Conservation (phyloP, 2,329 filamentous ascomycete genomes). For the Orbilia ellipsospora region DNA sequence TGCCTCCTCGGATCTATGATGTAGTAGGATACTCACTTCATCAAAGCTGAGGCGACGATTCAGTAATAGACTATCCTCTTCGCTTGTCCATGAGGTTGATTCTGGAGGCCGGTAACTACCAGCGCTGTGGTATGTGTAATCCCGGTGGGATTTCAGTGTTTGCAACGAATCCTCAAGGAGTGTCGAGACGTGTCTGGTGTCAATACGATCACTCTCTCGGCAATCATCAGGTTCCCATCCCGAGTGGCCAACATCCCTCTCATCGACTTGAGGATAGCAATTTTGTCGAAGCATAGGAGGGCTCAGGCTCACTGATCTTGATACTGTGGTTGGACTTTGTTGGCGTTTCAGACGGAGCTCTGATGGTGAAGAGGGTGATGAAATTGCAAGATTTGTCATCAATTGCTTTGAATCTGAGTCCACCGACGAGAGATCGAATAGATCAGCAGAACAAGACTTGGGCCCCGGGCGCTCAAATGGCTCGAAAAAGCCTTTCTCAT, state of each 20-base stretch:
- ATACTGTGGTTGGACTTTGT: slow-evolving; percentile 18
- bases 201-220: slow-evolving; percentile 28
- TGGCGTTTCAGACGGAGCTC: slow-evolving; percentile 27
- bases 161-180: slow-evolving; percentile 24
- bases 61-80: slow-evolving; percentile 58
- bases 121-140: slow-evolving; percentile 11
- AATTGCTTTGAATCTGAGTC: slow-evolving; percentile 27
- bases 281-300: slow-evolving; percentile 28
- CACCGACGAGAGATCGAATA: slow-evolving; percentile 35
- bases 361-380: slow-evolving; percentile 43
- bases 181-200: slow-evolving; percentile 13
- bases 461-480: slow-evolving; percentile 19
- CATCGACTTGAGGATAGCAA: slow-evolving; percentile 10
- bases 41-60: slow-evolving; percentile 59
- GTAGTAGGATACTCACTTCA: slow-evolving; percentile 59
- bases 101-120: slow-evolving; percentile 21
- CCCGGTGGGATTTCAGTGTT: slow-evolving; percentile 14
- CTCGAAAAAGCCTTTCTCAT: slow-evolving; percentile 25
- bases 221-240: slow-evolving; percentile 42
- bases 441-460: slow-evolving; percentile 15
- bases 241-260: slow-evolving; percentile 27
- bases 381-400: slow-evolving; percentile 15
- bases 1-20: slow-evolving; percentile 57
- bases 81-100: slow-evolving; percentile 54
- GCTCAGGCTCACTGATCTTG: slow-evolving; percentile 48